A percentile compares a stretch with the other conserved stretches of the same genome.
These are phyloP conservation scores for Starmerella geochares DNA, from an alignment of 805 yeast genomes.

Conservation along the genomic window DNA sequence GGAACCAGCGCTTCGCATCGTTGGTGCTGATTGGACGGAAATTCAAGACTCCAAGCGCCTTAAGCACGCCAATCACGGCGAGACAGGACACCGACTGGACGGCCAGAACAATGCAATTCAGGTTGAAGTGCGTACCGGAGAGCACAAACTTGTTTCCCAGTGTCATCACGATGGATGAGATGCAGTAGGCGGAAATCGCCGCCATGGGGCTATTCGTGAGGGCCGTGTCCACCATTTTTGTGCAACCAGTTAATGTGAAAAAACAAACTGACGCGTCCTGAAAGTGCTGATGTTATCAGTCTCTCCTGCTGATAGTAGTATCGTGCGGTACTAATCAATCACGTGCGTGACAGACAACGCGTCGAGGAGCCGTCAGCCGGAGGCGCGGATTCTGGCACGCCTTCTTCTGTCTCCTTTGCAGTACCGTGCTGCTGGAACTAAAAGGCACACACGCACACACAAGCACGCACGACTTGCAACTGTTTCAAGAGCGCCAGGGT, in stretches of 20 bases:
- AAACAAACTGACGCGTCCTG: background rate
- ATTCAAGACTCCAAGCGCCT: conserved; percentile 63
- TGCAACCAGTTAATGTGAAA: background rate
- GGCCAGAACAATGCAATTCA: conserved; percentile 82
- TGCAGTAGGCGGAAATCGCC: conserved; percentile 53
- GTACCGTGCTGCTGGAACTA: too few species aligned
- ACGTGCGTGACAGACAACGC: background rate
- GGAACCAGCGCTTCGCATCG: conserved; percentile 91
- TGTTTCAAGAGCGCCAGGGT: too few species aligned
- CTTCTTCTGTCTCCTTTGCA: too few species aligned
- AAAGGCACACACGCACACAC: too few species aligned
- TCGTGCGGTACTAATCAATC: too few species aligned
- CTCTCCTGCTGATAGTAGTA: conserved; percentile 3
- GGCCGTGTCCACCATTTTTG: conserved; percentile 16
- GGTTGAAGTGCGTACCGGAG: conserved; percentile 61
- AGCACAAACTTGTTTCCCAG: conserved; percentile 93
- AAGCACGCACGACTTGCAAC: too few species aligned
- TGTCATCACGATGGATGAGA: conserved; percentile 92
- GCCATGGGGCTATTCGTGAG: conserved; percentile 31
- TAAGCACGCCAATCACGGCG: conserved; percentile 59
- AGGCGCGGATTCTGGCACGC: too few species aligned
- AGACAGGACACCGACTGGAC: conserved; percentile 82
- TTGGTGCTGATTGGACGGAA: conserved; percentile 75
- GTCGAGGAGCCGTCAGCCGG: too few species aligned
- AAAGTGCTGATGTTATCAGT: background rate